Evolutionary conservation across 805 yeast species (phyloP), one percentile per base, ranked within the genome.

Genomic region (Candida berthetii): DNA sequence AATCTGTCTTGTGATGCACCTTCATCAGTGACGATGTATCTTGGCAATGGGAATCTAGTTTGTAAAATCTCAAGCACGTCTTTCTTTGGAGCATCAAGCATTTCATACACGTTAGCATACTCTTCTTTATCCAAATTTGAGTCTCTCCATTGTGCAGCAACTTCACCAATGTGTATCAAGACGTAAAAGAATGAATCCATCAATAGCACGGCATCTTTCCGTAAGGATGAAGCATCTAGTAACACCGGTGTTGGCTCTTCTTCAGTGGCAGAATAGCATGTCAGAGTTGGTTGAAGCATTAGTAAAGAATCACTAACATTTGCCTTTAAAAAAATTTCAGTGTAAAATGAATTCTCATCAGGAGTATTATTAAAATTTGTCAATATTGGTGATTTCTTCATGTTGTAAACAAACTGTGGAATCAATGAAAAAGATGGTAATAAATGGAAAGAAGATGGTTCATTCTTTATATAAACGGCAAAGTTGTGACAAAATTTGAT

Each of bases 1-100:
- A 93, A 91, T 62, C 99, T 79, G 5, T 96, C 96, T 67, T 91
- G 99, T 16, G 96, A 88, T 43, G 95, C 95, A 49, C 97, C 97
- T 53, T 90, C 96, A 60, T 90, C 96, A 43, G 96, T 87, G 52
- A 88, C 91, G 49, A 91, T 87, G 57, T 88, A 91, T 63, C 98
- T 78, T 36, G 98, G 98, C 57, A 93, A 72, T 52, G 99, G 99
- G 78, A 86, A 90, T 58, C 98, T 78, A 55, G 88, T 96, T 18
- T 83, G 78, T 52, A 91, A 76, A 47, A 90, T 72, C 51, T 82
- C 86, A 8, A 93, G 85, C 10, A 96, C 97, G 63, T 93, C 98
- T 41, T 75, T 74, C 55, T 85, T 79, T 25, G 97, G 96, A 44
- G 80, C 85, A 43, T 86, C 89, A 53, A 91, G 75, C 63, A 88